Conservation (phyloP, 768 basidiomycete genomes). For the Trametes elegans region DNA sequence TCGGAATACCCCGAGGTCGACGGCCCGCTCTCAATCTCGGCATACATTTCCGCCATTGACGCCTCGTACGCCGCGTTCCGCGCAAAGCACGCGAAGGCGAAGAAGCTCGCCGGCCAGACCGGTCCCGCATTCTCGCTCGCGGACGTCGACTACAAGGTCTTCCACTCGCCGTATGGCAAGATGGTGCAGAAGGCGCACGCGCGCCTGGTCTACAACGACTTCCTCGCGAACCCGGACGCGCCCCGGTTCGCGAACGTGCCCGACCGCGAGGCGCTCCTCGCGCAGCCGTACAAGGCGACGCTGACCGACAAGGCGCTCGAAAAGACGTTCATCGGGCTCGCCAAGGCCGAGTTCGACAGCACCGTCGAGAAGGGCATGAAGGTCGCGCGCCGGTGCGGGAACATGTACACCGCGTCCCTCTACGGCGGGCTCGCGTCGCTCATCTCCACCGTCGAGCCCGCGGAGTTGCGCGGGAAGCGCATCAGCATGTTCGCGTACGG, state of each 20-base stretch:
- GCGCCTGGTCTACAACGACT: conserved; percentile 90
- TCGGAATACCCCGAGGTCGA: conserved; percentile 98
- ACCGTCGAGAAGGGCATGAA: conserved; percentile 83
- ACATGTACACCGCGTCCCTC: conserved; percentile 98
- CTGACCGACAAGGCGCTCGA: conserved; percentile 94
- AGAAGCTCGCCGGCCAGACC: conserved; percentile 40
- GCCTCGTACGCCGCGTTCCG: conserved; percentile 83
- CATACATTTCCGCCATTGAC: conserved; percentile 93
- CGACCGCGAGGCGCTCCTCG: conserved; percentile 66
- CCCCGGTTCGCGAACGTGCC: conserved; percentile 70
- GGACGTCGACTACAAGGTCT: conserved; percentile 87
- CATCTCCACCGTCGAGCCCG: conserved; percentile 68
- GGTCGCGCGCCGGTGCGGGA: conserved; percentile 88
- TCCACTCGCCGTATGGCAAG: conserved; percentile 99
- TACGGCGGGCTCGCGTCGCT: conserved; percentile 93
- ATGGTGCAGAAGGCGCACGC: conserved; percentile 97
- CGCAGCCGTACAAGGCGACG: conserved; percentile 65
- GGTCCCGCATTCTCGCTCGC: conserved; percentile 65
- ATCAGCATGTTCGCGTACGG: conserved; percentile 97
- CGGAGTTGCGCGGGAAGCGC: conserved; percentile 75
- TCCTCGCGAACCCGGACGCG: conserved; percentile 70
- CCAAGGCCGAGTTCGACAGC: conserved; percentile 70
- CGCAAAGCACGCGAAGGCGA: conserved; percentile 69
- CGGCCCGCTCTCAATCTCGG: conserved; percentile 93
- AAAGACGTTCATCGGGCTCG: conserved; percentile 85